Percentiles rank a stretch among this genome's conserved stretches.
These are phyloP conservation scores for Dioscorea zingiberensis DNA, from an alignment of 106 monocot genomes.

Conservation along the genomic window DNA sequence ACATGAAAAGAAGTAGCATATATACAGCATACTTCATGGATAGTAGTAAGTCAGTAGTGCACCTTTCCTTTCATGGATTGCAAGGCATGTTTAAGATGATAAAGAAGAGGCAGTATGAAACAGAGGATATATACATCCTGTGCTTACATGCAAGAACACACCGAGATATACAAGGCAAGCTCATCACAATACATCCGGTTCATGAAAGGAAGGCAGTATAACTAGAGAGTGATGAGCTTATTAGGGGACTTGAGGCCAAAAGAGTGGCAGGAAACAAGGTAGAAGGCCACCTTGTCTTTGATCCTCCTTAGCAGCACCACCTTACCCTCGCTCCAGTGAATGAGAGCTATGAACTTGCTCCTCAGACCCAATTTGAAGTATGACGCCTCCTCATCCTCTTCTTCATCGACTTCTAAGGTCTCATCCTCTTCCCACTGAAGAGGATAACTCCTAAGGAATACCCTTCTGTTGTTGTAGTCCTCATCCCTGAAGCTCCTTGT, in stretches of 20 bases:
- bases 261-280: constrained; percentile 44
- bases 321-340: constrained; percentile 51
- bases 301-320: constrained; percentile 39
- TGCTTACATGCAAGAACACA: no score
- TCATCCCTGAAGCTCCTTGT: constrained; percentile 63
- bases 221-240: constrained; percentile 3
- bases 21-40: no score
- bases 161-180: no score
- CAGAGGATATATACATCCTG: no score
- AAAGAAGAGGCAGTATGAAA: no score
- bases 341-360: constrained; percentile 23
- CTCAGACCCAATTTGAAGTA: constrained; percentile 1
- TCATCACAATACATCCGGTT: no score
- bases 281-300: constrained; percentile 43
- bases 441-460: constrained; percentile 70
- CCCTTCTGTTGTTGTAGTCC: constrained; percentile 50
- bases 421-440: constrained; percentile 41
- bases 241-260: constrained; percentile 33
- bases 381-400: background rate
- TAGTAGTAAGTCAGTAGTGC: no score
- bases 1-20: no score
- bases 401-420: background rate
- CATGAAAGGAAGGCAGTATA: background rate
- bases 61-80: no score
- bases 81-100: no score